Evolutionary conservation across 2,329 filamentous ascomycete genomes (phyloP).

Genomic region (Cordyceps cicadae): DNA sequence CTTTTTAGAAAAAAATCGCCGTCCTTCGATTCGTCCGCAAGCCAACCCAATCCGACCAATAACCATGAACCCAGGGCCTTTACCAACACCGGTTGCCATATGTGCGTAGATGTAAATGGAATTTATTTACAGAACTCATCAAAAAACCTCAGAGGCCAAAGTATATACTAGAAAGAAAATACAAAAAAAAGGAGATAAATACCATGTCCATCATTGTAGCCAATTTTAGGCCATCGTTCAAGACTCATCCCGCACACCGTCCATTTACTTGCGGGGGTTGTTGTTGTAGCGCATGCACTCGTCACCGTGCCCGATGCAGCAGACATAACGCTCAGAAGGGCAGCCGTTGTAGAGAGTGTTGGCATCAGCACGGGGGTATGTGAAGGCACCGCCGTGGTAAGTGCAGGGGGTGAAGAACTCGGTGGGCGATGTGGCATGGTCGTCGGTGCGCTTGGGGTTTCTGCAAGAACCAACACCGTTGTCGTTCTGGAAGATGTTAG

Average conservation of each 20-base stretch:
- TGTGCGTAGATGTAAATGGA: not conserved
- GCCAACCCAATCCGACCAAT: too few relatives aligned
- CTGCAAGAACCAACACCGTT: constrained; percentile 2
- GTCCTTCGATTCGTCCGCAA: too few relatives aligned
- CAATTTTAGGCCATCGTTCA: not conserved
- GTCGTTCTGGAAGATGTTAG: not conserved
- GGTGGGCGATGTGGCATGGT: not conserved
- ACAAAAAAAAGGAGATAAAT: not conserved
- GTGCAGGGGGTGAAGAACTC: constrained; percentile 3
- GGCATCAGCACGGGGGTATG: constrained; percentile 6
- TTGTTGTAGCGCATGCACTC: not conserved
- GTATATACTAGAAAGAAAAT: not conserved
- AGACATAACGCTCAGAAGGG: constrained; percentile 3
- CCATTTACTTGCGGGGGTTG: not conserved
- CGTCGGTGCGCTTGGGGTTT: not conserved
- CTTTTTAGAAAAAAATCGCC: too few relatives aligned
- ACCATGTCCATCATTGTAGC: not conserved
- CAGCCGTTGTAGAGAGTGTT: constrained; percentile 5
- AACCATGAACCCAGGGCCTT: too few relatives aligned
- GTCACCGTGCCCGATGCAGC: constrained; percentile 3
- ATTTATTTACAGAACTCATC: not conserved
- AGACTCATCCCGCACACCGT: not conserved
- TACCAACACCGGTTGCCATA: too few relatives aligned
- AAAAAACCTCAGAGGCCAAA: not conserved
- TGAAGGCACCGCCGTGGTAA: constrained; percentile 7